Evolutionary conservation across 2,329 filamentous ascomycete species (phyloP), one percentile per base, ranked within the genome.

Genomic region (Setomelanomma holmii): DNA sequence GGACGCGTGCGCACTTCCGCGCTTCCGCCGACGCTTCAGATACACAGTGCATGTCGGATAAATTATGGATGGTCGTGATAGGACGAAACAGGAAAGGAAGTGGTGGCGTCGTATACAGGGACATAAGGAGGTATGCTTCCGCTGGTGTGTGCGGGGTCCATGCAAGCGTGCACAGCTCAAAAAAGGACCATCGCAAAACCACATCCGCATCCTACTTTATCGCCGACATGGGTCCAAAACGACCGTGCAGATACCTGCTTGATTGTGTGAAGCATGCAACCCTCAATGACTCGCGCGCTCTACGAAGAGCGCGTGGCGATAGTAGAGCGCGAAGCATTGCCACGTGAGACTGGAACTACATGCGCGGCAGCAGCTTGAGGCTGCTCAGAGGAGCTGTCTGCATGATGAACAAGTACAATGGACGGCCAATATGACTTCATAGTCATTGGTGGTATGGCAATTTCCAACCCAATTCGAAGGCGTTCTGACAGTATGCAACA

Each of bases 381-480:
- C n/a, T n/a, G n/a, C n/a, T n/a, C n/a, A n/a, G n/a, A n/a, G n/a
- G n/a, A 30, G 7, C 24, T 30, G 24, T 30, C 7, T 12, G 24
- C 24, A 30, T n/a, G n/a, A 12, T 12, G 24, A 30, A 30, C 6
- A 7, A 12, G 14, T 23, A 30, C 22, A 14, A 55, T 55, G 52
- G 40, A 40, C 7, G 16, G 23, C n/a, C 7, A 36, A 21, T 61
- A 53, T 36, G 70, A 72, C 46, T 72, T 72, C 53, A 67, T 74
- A 38, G 49, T 74, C 17, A 66, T 74, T 43, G 71, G 71, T 17
- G 63, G 71, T 72, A 58, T 55, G 68, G 21, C 22, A 8, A 5
- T 17, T 16, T 19, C 19, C 23, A 39, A 7, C 3, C 20, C 2
- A 14, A 6, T 17, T 17, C 14, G n/a, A n/a, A n/a, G n/a, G n/a